Conservation (phyloP, 805 yeast species). For the Teunomyces lycoperdinae region DNA sequence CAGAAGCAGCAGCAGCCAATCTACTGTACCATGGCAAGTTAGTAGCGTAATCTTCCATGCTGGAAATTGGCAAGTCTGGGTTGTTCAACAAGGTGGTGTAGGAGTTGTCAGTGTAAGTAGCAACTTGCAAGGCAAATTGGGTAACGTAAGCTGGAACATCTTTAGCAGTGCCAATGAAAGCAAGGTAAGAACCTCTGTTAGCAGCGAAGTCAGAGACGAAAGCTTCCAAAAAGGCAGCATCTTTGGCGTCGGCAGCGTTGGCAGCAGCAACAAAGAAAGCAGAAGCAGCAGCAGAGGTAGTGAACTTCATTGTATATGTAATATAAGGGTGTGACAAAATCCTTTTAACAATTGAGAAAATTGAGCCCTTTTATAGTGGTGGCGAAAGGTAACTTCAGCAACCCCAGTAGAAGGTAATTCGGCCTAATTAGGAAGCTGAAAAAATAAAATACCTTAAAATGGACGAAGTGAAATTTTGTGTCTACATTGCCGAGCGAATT, state of each 20-base stretch:
- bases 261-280: constrained; percentile 16
- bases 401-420: background rate
- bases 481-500: background rate
- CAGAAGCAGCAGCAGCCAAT: constrained; percentile 9
- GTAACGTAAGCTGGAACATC: constrained; percentile 28
- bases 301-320: constrained; percentile 17
- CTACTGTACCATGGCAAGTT: constrained; percentile 37
- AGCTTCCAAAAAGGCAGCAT: constrained; percentile 32
- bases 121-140: constrained; percentile 26
- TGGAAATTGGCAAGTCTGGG: constrained; percentile 19
- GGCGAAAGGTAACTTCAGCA: background rate
- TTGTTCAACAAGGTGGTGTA: constrained; percentile 40
- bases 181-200: constrained; percentile 29
- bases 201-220: constrained; percentile 33
- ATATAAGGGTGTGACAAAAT: background rate
- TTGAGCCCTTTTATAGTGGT: constrained; percentile 1
- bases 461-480: background rate
- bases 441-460: background rate
- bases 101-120: constrained; percentile 43
- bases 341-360: background rate
- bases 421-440: constrained; percentile 1
- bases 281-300: constrained; percentile 11
- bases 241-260: constrained; percentile 16
- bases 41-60: constrained; percentile 31
- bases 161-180: constrained; percentile 25